A percentile compares a stretch with the other conserved stretches of the same genome.
Conservation (phyloP, 768 basidiomycete genomes). For the Amanita pseudoporphyria region DNA sequence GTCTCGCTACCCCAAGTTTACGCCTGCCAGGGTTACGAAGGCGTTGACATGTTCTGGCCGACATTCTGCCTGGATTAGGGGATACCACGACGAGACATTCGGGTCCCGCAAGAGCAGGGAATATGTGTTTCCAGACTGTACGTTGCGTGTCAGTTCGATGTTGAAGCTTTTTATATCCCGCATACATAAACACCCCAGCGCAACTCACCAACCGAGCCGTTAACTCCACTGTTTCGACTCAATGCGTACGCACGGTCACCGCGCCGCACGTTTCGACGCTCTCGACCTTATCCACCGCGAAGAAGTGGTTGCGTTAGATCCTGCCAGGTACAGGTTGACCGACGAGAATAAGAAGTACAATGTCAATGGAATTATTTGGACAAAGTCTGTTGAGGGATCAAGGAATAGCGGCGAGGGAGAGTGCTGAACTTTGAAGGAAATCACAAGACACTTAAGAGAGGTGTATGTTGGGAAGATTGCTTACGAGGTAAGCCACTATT, state of each 20-base stretch:
- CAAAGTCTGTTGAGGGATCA: constrained; percentile 31
- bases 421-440: constrained; percentile 67
- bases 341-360: constrained; percentile 49
- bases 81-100: too few species aligned
- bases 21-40: too few species aligned
- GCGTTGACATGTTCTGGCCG: not conserved
- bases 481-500: constrained; percentile 48
- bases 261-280: constrained; percentile 82
- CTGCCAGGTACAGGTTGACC: constrained; percentile 63
- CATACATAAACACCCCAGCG: constrained; percentile 41
- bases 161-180: not conserved
- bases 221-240: constrained; percentile 88
- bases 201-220: constrained; percentile 59
- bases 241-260: constrained; percentile 76
- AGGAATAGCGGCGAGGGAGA: constrained; percentile 22
- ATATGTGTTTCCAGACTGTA: constrained; percentile 67
- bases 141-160: constrained; percentile 17
- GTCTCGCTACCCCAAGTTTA: too few species aligned
- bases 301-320: constrained; percentile 66
- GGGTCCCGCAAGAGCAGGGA: constrained; percentile 59
- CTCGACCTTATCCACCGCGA: constrained; percentile 82
- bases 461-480: constrained; percentile 83
- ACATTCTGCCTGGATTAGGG: constrained; percentile 9
- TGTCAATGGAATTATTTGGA: constrained; percentile 80
- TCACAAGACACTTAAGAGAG: constrained; percentile 56